These are phyloP conservation scores for Cutaneotrichosporon sp. DNA, from an alignment of 1,284 basidiomycete species.

Conservation along the genomic window DNA sequence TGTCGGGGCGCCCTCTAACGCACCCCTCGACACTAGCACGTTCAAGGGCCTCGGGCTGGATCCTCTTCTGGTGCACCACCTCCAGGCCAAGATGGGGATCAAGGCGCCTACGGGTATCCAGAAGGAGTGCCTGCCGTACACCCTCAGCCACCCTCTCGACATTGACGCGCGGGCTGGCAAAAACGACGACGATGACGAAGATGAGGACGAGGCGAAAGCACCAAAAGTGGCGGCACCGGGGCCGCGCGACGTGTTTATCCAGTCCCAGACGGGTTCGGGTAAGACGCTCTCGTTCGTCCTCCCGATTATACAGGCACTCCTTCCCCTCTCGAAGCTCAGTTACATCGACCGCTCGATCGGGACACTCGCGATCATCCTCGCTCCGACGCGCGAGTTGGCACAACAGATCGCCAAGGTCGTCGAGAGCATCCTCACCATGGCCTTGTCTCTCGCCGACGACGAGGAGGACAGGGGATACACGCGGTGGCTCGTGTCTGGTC, in stretches of 20 bases:
- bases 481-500: slow-evolving; percentile 89
- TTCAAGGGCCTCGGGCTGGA: slow-evolving; percentile 76
- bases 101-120: slow-evolving; percentile 89
- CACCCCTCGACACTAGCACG: slow-evolving; percentile 72
- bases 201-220: slow-evolving; percentile 16
- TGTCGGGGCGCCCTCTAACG: slow-evolving; percentile 70
- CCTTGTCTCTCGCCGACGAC: slow-evolving; percentile 56
- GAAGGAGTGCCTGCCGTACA: slow-evolving; percentile 70
- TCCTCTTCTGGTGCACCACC: slow-evolving; percentile 74
- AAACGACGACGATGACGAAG: background rate
- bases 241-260: slow-evolving; percentile 84
- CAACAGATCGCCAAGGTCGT: slow-evolving; percentile 83
- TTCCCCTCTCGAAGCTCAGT: slow-evolving; percentile 80
- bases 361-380: slow-evolving; percentile 90
- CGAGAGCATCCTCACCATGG: slow-evolving; percentile 67
- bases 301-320: slow-evolving; percentile 89
- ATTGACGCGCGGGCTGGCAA: slow-evolving; percentile 31
- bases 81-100: slow-evolving; percentile 78
- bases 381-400: slow-evolving; percentile 91
- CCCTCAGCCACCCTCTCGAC: slow-evolving; percentile 58
- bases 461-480: slow-evolving; percentile 61
- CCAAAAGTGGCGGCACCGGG: slow-evolving; percentile 10
- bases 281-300: slow-evolving; percentile 94
- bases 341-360: slow-evolving; percentile 85
- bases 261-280: slow-evolving; percentile 96